Percentiles rank a stretch among this genome's conserved stretches.
Evolutionary conservation across 202 grass and related monocot species (phyloP).

Genomic region (Tripidium arundinaceum): DNA sequence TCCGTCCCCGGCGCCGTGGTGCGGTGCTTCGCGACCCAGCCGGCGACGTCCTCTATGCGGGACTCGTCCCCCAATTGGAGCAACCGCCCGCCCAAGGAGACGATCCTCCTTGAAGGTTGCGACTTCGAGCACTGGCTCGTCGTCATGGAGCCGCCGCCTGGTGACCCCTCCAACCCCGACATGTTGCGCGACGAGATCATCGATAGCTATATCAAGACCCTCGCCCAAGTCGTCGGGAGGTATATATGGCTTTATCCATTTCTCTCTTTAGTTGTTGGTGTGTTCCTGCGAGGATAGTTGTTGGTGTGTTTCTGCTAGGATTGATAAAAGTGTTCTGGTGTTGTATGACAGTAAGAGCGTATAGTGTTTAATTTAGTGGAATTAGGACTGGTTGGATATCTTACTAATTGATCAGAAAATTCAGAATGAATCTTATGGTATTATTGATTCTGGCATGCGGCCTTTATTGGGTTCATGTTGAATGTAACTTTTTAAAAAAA

Average conservation of each 20-base stretch:
- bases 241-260: constrained; percentile 5
- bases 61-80: constrained; percentile 74
- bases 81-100: constrained; percentile 70
- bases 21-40: constrained; percentile 50
- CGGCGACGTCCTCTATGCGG: constrained; percentile 51
- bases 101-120: constrained; percentile 69
- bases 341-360: too few relatives aligned
- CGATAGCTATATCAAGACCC: constrained; percentile 61
- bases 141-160: constrained; percentile 61
- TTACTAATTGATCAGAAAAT: too few relatives aligned
- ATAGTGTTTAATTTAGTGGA: too few relatives aligned
- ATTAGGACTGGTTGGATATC: too few relatives aligned
- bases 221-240: constrained; percentile 51
- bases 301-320: too few relatives aligned
- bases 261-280: background rate
- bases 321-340: background rate
- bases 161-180: constrained; percentile 33
- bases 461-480: background rate
- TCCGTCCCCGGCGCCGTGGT: background rate
- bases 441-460: too few relatives aligned
- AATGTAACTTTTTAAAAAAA: background rate
- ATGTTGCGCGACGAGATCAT: constrained; percentile 53
- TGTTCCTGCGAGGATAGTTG: too few relatives aligned
- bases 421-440: too few relatives aligned
- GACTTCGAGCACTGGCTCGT: constrained; percentile 82